Evolutionary conservation across 2,329 filamentous ascomycete genomes (phyloP), one percentile per base, ranked within the genome.

Genomic region (Epichloe gansuensis): DNA sequence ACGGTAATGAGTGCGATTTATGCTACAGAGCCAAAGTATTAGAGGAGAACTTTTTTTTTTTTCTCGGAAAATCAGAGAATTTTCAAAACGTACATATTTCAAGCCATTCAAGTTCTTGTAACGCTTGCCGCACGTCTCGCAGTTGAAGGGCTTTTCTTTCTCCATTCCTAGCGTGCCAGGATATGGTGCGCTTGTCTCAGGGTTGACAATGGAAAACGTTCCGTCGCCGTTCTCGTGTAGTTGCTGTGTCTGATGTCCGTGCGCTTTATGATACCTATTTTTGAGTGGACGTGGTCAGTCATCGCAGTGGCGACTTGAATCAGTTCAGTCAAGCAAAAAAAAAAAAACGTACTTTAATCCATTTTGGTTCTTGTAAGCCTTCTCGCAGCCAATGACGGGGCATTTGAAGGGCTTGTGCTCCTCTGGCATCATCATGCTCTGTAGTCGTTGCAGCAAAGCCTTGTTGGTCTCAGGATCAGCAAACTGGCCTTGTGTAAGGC

Each of bases 341-440:
- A 13, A n/a, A 17, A 23, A 13, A 55, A 71, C 74, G 60, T 89
- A 98, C 80, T 97, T 98, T 52, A 98, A 76, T 48, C 93, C 93
- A 60, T 98, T 98, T 67, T 97, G 93, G 68, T 98, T 98, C 77
- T 98, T 98, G 74, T 98, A 98, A 0, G 93, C 91, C 75, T 98
- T 98, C 68, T 97, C 93, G 64, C 93, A 98, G 5, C 93, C 93
- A 66, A 98, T 95, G 49, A 98, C 93, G 1, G 93, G 93, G 63
- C 93, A 98, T 66, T 90, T 87, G 76, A 95, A 98, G 0, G 93
- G 93, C 71, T 97, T 98, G 62, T 94, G 89, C 66, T 98, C 91
- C 65, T 97, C 91, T 15, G 85, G 85, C 53, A 82, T 76, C 68
- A 82, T 75, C 65, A 84, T 72, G n/a, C 73, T 75, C 35, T 76